Evolutionary conservation across 768 basidiomycete genomes (phyloP), one percentile per base, ranked within the genome.

Genomic region (Boletus bicolor): DNA sequence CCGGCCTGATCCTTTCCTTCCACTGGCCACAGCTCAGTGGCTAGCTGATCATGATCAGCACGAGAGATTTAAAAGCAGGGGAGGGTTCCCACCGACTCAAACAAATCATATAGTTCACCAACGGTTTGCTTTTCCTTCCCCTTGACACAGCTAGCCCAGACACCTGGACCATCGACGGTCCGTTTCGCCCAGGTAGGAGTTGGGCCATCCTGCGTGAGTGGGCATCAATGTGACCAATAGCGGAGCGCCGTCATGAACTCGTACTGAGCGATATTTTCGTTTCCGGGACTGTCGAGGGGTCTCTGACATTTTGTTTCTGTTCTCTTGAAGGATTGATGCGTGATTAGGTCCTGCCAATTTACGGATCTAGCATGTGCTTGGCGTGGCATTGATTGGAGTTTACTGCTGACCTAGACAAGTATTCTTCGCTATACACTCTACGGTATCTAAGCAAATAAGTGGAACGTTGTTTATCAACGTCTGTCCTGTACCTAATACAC

Each of bases 141-240:
- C 68, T 87, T 90, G 32, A 91, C 80, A 77, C 89, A 93, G 64
- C 85, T 91, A 10, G 83, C 87, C 91, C 91, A 93, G 19, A 93
- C 73, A 17, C 91, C 91, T 19, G 91, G 91, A 9, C 91, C 91
- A 56, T 89, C 87, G 54, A 92, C 80, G 26, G 75, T 70, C 42
- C 80, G 73, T 68, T 83, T 89, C 21, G 73, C 78, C 85, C 85
- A 86, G 30, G 84, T 78, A 17, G 84, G 79, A 3, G 82, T 82
- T 32, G 64, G 38, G 6, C 87, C 87, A 63, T 88, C 85, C 87
- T 89, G 59, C 11, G 39, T 32, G 19, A 39, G 32, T 10, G 32
- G 26, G 36, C 24, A 26, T 68, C 48, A 56, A 48, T 35, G 15
- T 47, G 24, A 36, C 26, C 41, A 17, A 35, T n/a, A 19, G 37